Conservation (phyloP, 306 rosid genomes). For the Styphnolobium japonicum region DNA sequence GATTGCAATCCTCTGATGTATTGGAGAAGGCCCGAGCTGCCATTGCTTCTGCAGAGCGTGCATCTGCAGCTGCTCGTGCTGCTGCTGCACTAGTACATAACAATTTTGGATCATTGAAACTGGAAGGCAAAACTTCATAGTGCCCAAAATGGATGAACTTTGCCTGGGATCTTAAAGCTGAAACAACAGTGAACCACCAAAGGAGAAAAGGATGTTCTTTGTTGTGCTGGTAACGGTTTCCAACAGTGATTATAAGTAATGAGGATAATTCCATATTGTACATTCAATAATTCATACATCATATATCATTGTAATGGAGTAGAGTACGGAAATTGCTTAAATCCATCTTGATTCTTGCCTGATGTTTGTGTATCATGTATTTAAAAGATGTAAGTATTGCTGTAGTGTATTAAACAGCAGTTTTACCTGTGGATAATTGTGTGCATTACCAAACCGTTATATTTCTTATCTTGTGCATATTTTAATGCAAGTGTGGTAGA, state of each 20-base stretch:
- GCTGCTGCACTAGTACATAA: conserved; percentile 69
- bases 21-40: conserved; percentile 84
- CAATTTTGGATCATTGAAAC: conserved; percentile 46
- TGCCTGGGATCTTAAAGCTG: background rate
- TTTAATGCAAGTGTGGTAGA: background rate
- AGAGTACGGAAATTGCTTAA: background rate
- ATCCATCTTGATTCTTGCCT: background rate
- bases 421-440: background rate
- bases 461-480: background rate
- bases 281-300: conserved; percentile 19
- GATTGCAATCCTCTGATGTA: conserved; percentile 51
- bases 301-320: conserved; percentile 11
- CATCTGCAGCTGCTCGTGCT: conserved; percentile 78
- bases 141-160: conserved; percentile 14
- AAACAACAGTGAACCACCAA: background rate
- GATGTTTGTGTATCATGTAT: background rate
- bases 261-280: conserved; percentile 11
- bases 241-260: conserved; percentile 7
- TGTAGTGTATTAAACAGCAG: background rate
- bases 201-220: background rate
- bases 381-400: conserved; percentile 9
- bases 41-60: conserved; percentile 86
- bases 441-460: background rate
- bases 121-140: conserved; percentile 49
- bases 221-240: background rate